Conservation (phyloP, 2,329 filamentous ascomycete species). For the Ophiostoma himal-ulmi region DNA sequence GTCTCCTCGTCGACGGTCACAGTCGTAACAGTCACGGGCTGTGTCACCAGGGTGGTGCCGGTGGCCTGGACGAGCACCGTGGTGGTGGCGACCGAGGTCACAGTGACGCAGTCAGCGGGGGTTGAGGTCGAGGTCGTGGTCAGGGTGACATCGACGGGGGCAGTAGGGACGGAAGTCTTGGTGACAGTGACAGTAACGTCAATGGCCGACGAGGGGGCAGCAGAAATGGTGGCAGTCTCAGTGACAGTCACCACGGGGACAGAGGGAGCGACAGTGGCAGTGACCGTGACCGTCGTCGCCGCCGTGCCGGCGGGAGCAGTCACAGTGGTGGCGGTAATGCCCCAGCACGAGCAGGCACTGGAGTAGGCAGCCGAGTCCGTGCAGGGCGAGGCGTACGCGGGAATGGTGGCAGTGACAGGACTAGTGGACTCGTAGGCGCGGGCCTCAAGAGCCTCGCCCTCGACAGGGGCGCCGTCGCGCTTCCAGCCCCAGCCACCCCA, state of each 20-base stretch:
- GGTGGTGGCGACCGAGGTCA: not conserved
- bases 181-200: slow-evolving; percentile 11
- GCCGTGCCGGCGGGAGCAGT: not conserved
- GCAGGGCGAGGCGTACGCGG: slow-evolving; percentile 30
- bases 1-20: not conserved
- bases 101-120: not conserved
- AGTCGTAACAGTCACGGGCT: not conserved
- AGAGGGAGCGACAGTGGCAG: not conserved
- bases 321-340: slow-evolving; percentile 24
- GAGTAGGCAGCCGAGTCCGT: slow-evolving; percentile 25
- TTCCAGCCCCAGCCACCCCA: not conserved
- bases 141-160: not conserved
- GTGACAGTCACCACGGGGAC: slow-evolving; percentile 9
- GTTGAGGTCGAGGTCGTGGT: not conserved
- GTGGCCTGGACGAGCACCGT: not conserved
- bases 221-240: slow-evolving; percentile 11
- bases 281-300: not conserved
- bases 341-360: slow-evolving; percentile 32
- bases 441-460: not conserved
- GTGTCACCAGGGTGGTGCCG: slow-evolving; percentile 13
- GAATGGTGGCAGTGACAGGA: slow-evolving; percentile 2
- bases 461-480: not conserved
- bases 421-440: not conserved
- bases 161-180: not conserved
- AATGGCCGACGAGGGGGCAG: not conserved